Evolutionary conservation across 495 filamentous ascomycete genomes (phyloP).

Genomic region (Letharia lupina): DNA sequence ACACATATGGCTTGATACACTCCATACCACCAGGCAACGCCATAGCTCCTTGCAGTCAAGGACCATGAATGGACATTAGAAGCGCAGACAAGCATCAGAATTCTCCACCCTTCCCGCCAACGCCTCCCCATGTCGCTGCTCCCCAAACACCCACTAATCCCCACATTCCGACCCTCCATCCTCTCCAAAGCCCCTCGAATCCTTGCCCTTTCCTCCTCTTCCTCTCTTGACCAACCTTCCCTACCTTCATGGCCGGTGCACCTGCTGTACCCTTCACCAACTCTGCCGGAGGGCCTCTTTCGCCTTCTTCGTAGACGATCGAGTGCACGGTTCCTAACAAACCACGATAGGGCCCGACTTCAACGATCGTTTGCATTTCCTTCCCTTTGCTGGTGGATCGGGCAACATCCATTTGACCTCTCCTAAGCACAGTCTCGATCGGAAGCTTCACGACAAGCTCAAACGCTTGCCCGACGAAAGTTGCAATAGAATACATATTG

Average conservation of each 20-base stretch:
- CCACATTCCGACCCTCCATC: constrained; percentile 96
- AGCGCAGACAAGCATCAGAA: constrained; percentile 33
- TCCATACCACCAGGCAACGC: constrained; percentile 7
- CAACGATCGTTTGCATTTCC: constrained; percentile 64
- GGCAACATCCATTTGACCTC: constrained; percentile 67
- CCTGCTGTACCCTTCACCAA: constrained; percentile 16
- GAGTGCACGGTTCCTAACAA: constrained; percentile 80
- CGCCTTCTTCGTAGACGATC: constrained; percentile 78
- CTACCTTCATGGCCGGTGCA: constrained; percentile 17
- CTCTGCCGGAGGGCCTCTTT: constrained; percentile 24
- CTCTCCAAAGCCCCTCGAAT: constrained; percentile 74
- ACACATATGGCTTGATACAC: not conserved
- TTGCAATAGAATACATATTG: constrained; percentile 63
- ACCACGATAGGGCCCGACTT: constrained; percentile 66
- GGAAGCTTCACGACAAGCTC: constrained; percentile 81
- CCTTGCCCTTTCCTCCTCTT: constrained; percentile 66
- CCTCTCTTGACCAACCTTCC: constrained; percentile 33
- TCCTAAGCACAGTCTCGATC: constrained; percentile 80
- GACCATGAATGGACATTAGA: not conserved
- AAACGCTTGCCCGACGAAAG: constrained; percentile 65
- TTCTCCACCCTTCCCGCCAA: constrained; percentile 41
- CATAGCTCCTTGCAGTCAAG: constrained; percentile 6
- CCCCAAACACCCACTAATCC: constrained; percentile 85
- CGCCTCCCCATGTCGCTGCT: constrained; percentile 50
- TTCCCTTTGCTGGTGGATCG: constrained; percentile 27